Conservation (phyloP, 257 asterid genomes). For the Gentiana straminea region DNA sequence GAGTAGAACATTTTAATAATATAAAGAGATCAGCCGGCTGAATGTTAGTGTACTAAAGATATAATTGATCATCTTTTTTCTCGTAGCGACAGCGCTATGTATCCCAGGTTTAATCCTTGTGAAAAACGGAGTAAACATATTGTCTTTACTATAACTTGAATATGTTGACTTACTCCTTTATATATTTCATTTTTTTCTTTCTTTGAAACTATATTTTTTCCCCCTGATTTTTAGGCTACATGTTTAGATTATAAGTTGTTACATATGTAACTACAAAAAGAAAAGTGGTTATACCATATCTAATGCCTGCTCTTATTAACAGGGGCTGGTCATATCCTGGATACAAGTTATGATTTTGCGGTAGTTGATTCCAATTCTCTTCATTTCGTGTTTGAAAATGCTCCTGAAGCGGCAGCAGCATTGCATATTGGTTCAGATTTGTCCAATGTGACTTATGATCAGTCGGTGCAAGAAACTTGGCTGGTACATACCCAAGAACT, state of each 20-base stretch:
- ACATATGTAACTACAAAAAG: neutral
- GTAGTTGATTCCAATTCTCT: constrained; percentile 86
- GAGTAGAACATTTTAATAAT: neutral
- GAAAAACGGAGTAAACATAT: no score
- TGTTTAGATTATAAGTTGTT: neutral
- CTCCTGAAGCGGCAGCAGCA: constrained; percentile 64
- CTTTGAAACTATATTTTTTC: neutral
- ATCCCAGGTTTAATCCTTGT: no score
- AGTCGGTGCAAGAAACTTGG: constrained; percentile 56
- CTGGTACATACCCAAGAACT: constrained; percentile 40
- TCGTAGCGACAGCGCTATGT: no score
- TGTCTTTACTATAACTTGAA: no score
- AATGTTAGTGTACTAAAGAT: no score
- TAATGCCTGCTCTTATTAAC: constrained; percentile 21
- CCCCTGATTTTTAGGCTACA: neutral
- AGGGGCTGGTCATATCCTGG: constrained; percentile 56
- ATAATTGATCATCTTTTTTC: no score
- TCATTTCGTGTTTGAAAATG: constrained; percentile 73
- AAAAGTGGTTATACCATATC: neutral
- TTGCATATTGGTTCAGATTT: constrained; percentile 43
- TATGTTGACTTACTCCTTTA: no score
- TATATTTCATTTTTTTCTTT: no score
- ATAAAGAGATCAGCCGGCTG: no score
- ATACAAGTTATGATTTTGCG: constrained; percentile 69
- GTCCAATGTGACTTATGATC: constrained; percentile 37